Conservation (phyloP, 139 green algal genomes). For the Chlorella sp. region DNA sequence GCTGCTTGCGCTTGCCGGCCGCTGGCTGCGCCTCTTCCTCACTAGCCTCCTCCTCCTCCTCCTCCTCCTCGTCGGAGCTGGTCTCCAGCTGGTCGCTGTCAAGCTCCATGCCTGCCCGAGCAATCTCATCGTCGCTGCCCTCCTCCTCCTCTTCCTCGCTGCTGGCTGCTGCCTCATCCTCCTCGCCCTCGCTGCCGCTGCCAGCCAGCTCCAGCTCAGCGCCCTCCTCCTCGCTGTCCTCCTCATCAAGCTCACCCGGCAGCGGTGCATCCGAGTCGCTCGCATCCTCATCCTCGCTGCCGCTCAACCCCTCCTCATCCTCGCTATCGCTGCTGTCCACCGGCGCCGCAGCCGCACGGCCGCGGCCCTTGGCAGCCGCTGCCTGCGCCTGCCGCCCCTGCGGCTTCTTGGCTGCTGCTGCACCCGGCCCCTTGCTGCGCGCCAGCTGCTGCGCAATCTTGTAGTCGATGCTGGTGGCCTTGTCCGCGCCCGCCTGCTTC, state of each 20-base stretch:
- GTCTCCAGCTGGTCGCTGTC: too few relatives aligned
- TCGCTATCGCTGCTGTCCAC: conserved; percentile 14
- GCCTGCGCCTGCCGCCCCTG: conserved; percentile 51
- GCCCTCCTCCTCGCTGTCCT: conserved; percentile 38
- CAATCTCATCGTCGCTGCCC: conserved; percentile 3
- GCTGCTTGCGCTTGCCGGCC: conserved; percentile 26
- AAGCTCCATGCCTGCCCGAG: neutral
- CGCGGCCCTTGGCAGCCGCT: neutral
- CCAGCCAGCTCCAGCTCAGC: conserved; percentile 37
- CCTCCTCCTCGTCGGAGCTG: conserved; percentile 16
- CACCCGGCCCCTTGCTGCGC: neutral
- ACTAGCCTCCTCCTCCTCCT: conserved; percentile 32
- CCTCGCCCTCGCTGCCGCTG: conserved; percentile 28
- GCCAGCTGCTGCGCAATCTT: conserved; percentile 47
- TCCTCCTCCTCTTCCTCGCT: conserved; percentile 32
- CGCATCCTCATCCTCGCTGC: conserved; percentile 44
- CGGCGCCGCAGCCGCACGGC: neutral
- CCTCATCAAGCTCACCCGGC: conserved; percentile 35
- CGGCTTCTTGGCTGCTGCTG: neutral
- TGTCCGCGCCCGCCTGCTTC: conserved; percentile 17
- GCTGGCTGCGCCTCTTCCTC: conserved; percentile 26
- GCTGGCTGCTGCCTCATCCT: neutral
- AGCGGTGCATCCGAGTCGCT: conserved; percentile 34
- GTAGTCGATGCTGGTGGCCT: conserved; percentile 70
- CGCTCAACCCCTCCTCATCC: conserved; percentile 32